Base-by-base conservation (phyloP, 75 land plant species). In the Selaginella moellendorffii region DNA sequence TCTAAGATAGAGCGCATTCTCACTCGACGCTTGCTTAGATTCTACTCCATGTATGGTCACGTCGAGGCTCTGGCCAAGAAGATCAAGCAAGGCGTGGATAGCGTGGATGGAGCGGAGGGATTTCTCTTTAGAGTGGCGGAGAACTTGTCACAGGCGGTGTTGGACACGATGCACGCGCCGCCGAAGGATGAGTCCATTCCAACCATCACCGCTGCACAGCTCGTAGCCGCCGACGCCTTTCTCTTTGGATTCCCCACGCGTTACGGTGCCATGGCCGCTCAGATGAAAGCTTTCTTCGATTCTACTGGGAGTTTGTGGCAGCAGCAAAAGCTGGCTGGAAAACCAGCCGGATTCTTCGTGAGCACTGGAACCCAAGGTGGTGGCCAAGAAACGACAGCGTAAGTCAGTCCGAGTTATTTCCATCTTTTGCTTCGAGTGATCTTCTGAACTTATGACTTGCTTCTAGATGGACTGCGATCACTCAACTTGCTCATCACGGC, bases 401-500 rank as follows among this genome's bases (percentile, higher is more conserved):
- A 36, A 36, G 46, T 36, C 5, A n/a, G n/a, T n/a, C n/a, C n/a
- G 5, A 36, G 14, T 36, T 14, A 36, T 36, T 5, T 5, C 5
- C 46, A 36, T 36, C 10, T 5, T 36, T 5, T 36, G 5, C 46
- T 14, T 36, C 14, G 46, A 5, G 46, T 36, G 46, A 36, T 36
- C 5, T 36, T 5, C 14, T 36, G 46, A 5, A 36, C 14, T 5
- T 36, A 5, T 36, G 5, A 36, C 14, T 5, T 36, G 46, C 46
- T 36, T 36, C 5, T 78, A 87, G 92, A 8, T 88, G 90, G 90
- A 88, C 90, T 12, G 82, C 86, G 19, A 74, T 88, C n/a, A 88
- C 95, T 2, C 95, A 88, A 62, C 72, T 89, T 56, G 74, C 78
- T 0, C 96, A 86, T 53, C 96, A 89, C 64, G 96, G 96, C 25